Percentiles rank a stretch among this genome's conserved stretches.
phyloP scores from a whole-genome alignment of 2,329 filamentous ascomycete genomes.

The Kalaharituber pfeilii region DNA sequence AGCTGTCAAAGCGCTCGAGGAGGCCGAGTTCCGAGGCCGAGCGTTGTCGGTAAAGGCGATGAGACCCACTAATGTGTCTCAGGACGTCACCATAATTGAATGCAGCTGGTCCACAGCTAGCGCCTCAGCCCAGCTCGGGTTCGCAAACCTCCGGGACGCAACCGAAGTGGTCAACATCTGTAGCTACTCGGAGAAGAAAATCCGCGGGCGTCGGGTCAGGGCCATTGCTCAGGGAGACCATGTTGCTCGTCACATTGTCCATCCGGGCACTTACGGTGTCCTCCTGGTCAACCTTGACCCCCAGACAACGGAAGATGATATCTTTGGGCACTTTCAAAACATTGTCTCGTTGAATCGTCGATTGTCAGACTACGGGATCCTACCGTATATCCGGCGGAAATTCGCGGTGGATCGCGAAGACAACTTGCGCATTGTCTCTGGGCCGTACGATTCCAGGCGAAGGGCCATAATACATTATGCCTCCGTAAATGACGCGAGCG shows the following conservation, averaged over 20 bases:
- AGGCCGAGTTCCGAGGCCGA: background rate
- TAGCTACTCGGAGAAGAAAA: no score
- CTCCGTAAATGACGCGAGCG: background rate
- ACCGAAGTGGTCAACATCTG: no score
- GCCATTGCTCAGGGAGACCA: constrained; percentile 4
- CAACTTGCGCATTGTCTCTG: background rate
- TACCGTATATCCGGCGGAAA: background rate
- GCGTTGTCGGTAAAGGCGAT: background rate
- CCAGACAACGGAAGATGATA: constrained; percentile 8
- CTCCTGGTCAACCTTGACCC: background rate
- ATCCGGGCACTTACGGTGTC: background rate
- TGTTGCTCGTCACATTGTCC: background rate
- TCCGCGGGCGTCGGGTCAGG: background rate
- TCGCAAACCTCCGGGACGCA: background rate
- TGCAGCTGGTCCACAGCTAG: constrained; percentile 3
- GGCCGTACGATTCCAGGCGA: background rate
- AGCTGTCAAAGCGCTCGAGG: constrained; percentile 7
- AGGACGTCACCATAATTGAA: constrained; percentile 2
- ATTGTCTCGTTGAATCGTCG: background rate
- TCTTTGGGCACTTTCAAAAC: constrained; percentile 5
- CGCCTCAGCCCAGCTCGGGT: constrained; percentile 3
- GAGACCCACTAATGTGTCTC: background rate
- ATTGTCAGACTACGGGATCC: background rate
- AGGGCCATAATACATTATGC: background rate
- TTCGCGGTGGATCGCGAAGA: background rate